Evolutionary conservation across 164 flowering plant genomes (phyloP), one percentile per base, ranked within the genome.

Genomic region (Annona cherimola): DNA sequence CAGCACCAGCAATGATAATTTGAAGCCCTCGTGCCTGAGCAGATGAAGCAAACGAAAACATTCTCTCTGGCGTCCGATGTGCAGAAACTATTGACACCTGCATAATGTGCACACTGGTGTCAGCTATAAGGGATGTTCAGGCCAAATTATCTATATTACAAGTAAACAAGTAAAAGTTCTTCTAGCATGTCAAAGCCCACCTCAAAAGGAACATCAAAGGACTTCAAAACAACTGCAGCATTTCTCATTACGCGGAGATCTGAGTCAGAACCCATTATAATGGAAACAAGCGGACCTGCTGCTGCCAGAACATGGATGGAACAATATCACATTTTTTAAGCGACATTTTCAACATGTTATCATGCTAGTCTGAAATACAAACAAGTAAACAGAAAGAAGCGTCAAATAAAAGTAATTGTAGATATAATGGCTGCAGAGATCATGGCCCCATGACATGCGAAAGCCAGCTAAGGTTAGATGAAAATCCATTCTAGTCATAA

Each of bases 231-330:
- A 74, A 68, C 79, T 20, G 94, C 95, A 73, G 99, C 98, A 63
- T 86, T 90, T 81, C 85, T 91, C 99, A 95, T 95, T 41, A 91
- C 86, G 45, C 97, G 97, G 72, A 93, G 94, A 84, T 95, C 99
- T 65, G 98, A 95, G 83, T 95, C 99, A 65, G 98, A 95, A 43
- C 99, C 98, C 99, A 95, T 95, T 69, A 95, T 90, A 72, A 95
- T 93, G 64, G 91, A 97, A 76, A 95, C 96, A 57, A 84, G 78
- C 40, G 98, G 92, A 5, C 77, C 18, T 2, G 44, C 93, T 86
- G 83, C 78, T 77, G 46, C 73, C 42, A 70, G 57, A 84, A 64
- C 66, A 16, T 69, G n/a, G 72, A 65, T 14, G 42, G 19, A 64
- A 26, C 68, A 71, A 54, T 42, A 63, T 67, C 26, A 59, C 14